Evolutionary conservation across 2,329 filamentous ascomycete genomes (phyloP), one percentile per base, ranked within the genome.

Genomic region (Aquanectria penicillioides): DNA sequence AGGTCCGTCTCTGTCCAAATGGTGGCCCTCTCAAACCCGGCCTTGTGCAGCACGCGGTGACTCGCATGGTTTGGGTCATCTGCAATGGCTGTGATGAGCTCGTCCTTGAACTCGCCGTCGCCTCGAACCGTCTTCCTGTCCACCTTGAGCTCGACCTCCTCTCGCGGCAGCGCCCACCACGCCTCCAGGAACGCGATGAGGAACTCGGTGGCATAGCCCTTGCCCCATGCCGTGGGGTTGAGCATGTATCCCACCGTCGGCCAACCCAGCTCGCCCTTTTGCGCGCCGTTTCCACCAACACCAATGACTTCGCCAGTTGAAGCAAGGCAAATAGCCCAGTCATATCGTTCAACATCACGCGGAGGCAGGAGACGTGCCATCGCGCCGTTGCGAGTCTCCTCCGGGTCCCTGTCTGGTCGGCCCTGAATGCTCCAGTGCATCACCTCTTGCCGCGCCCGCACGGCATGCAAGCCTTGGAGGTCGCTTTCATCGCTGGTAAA

Each of bases 171-270:
- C 49, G 69, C 69, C 75, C 79, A 82, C 78, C 81, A 88, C 10
- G 74, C 69, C 10, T 67, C 59, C 11, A 84, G 59, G 49, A 82
- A 82, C 1, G 71, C 84, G 48, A 61, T 71, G 31, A 88, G 58
- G 38, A 86, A 83, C 73, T 89, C 86, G 2, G 82, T 86, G 28
- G 80, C 85, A 63, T 84, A 81, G 5, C 86, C 86, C 33, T 76
- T 78, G 6, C 83, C 82, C 86, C 86, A 89, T 51, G 73, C 67
- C 63, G 83, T 80, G 54, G 74, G 78, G 43, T 78, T 73, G 48
- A 89, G 71, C 75, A 86, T 80, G 70, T 89, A 89, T 18, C 86
- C 86, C 22, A 87, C 52, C 66, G 83, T 84, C 2, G 86, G 85
- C 84, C 84, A 87, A 43, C 83, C 83, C 15, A 79, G 69, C 49